A percentile compares a stretch with the other conserved stretches of the same genome.
phyloP scores from a whole-genome alignment of 148 eudicot genomes.

The Vaccinium macrocarpon region DNA sequence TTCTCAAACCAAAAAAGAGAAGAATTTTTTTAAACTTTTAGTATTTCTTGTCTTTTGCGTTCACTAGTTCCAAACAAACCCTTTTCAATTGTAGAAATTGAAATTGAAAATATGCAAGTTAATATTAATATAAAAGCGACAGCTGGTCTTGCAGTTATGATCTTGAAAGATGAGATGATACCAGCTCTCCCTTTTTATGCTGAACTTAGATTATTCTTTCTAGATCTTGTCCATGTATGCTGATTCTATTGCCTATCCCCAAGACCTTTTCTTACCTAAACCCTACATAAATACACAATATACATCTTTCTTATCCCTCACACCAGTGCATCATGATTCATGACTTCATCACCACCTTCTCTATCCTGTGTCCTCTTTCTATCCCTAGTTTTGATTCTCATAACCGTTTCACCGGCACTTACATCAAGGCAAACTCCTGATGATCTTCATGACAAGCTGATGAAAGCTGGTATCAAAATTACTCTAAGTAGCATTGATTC shows the following conservation, averaged over 20 bases:
- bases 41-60: too few relatives aligned
- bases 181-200: too few relatives aligned
- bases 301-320: not conserved
- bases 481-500: not conserved
- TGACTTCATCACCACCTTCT: not conserved
- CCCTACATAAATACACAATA: not conserved
- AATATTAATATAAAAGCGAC: too few relatives aligned
- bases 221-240: too few relatives aligned
- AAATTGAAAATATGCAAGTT: too few relatives aligned
- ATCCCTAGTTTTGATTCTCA: not conserved
- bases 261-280: not conserved
- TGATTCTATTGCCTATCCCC: not conserved
- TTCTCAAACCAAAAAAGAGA: too few relatives aligned
- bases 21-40: too few relatives aligned
- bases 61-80: too few relatives aligned
- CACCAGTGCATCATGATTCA: not conserved
- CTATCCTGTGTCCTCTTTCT: not conserved
- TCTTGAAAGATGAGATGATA: too few relatives aligned
- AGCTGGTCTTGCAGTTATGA: too few relatives aligned
- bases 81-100: not conserved
- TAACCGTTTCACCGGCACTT: not conserved
- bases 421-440: not conserved
- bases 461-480: not conserved
- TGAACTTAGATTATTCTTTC: too few relatives aligned
- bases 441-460: not conserved